These are phyloP conservation scores for Lachnellula hyalina DNA, from an alignment of 2,329 filamentous ascomycete species.

Conservation along the genomic window DNA sequence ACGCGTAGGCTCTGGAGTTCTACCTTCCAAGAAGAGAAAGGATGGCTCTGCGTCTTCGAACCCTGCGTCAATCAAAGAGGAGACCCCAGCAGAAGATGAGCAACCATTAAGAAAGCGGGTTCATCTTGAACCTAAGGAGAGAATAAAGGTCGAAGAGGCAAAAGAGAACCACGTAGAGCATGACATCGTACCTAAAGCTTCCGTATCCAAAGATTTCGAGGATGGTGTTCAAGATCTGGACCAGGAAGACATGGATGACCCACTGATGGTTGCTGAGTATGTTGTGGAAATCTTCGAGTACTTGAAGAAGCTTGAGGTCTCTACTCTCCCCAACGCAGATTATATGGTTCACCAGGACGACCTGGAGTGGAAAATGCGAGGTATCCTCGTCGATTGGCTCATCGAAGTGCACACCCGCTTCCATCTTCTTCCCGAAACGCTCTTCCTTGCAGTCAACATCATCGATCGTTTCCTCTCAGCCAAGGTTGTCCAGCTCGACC, in stretches of 20 bases:
- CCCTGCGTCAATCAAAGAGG: constrained; percentile 55
- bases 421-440: constrained; percentile 88
- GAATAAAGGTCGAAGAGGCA: constrained; percentile 31
- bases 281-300: constrained; percentile 97
- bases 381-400: constrained; percentile 95
- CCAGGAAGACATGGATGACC: constrained; percentile 83
- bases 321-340: constrained; percentile 78
- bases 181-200: constrained; percentile 24
- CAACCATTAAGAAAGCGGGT: constrained; percentile 66
- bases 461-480: constrained; percentile 95
- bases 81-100: constrained; percentile 54
- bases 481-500: constrained; percentile 93
- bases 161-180: constrained; percentile 35
- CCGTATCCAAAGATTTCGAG: constrained; percentile 25
- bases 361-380: constrained; percentile 97
- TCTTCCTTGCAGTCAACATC: constrained; percentile 96
- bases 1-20: constrained; percentile 66
- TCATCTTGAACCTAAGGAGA: constrained; percentile 50
- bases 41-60: constrained; percentile 47
- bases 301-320: constrained; percentile 75
- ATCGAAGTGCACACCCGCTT: constrained; percentile 98
- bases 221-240: constrained; percentile 64
- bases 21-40: constrained; percentile 64
- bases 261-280: constrained; percentile 97
- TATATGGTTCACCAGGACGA: constrained; percentile 96